Evolutionary conservation across 352 stramenopile genomes (phyloP).

Genomic region (Phytopythium oedochilum): DNA sequence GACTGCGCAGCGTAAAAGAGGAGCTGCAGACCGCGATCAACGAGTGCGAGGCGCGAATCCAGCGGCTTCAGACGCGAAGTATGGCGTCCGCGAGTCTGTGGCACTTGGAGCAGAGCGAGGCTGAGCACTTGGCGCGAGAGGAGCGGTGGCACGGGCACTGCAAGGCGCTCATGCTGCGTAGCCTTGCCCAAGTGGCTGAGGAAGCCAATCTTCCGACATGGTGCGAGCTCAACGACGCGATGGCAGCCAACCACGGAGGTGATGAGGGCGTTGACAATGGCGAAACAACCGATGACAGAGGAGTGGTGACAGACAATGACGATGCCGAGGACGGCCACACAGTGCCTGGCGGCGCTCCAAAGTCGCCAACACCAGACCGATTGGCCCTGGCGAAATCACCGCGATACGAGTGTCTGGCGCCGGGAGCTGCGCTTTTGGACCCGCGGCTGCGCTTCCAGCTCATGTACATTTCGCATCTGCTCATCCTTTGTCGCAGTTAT

Average conservation of each 20-base stretch:
- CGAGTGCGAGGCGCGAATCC: constrained; percentile 24
- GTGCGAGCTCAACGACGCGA: constrained; percentile 4
- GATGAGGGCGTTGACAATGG: not conserved
- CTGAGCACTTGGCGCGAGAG: constrained; percentile 26
- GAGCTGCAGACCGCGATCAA: constrained; percentile 17
- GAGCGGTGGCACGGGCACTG: constrained; percentile 43
- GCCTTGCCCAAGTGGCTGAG: constrained; percentile 14
- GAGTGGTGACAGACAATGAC: not conserved
- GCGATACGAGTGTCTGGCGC: constrained; percentile 19
- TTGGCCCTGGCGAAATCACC: not conserved
- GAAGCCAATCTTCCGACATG: constrained; percentile 19
- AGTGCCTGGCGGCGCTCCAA: too few relatives aligned
- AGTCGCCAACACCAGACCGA: not conserved
- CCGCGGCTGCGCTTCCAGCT: constrained; percentile 20
- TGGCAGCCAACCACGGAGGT: not conserved
- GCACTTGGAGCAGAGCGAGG: constrained; percentile 26
- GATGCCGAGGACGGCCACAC: not conserved
- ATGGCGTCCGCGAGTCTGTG: constrained; percentile 27
- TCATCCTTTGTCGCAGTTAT: constrained; percentile 36
- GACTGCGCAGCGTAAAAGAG: constrained; percentile 14
- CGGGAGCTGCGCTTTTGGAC: constrained; percentile 29
- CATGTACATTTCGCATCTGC: constrained; percentile 32
- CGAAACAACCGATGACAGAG: not conserved
- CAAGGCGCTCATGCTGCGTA: constrained; percentile 32
- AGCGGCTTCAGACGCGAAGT: constrained; percentile 32